phyloP scores from a whole-genome alignment of 306 rosid species.

The Mimosa pudica region DNA sequence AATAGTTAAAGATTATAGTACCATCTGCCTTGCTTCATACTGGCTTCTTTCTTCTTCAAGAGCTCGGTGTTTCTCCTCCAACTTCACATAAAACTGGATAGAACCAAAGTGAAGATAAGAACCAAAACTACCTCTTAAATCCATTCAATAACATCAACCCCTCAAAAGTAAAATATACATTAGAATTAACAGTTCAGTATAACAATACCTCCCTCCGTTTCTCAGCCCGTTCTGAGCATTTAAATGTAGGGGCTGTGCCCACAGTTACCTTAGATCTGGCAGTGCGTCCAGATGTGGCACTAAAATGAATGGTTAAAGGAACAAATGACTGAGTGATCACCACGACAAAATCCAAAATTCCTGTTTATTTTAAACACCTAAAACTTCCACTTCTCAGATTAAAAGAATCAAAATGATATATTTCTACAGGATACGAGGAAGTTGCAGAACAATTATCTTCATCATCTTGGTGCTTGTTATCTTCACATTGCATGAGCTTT shows the following conservation, averaged over 20 bases:
- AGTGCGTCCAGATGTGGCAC: constrained; percentile 74
- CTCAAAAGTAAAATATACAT: constrained; percentile 16
- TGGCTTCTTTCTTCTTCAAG: constrained; percentile 79
- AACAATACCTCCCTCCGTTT: constrained; percentile 84
- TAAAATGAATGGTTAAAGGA: constrained; percentile 58
- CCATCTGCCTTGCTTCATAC: constrained; percentile 80
- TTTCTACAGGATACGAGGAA: constrained; percentile 86
- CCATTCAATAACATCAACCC: constrained; percentile 8
- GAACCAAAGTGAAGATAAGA: constrained; percentile 17
- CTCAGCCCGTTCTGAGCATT: constrained; percentile 67
- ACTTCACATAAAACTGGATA: constrained; percentile 71
- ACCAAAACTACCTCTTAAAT: constrained; percentile 15
- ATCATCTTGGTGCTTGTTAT: constrained; percentile 72
- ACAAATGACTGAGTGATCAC: constrained; percentile 19
- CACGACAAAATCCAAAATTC: background rate
- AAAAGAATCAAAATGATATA: constrained; percentile 29
- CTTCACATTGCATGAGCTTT: constrained; percentile 49
- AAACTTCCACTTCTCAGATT: constrained; percentile 12
- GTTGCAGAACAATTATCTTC: constrained; percentile 87
- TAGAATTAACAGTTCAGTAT: constrained; percentile 26
- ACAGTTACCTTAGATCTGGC: constrained; percentile 74
- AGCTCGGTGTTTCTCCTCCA: constrained; percentile 90
- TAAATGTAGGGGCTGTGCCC: constrained; percentile 86
- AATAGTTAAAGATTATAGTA: constrained; percentile 28
- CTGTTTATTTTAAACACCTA: background rate